These are phyloP conservation scores for Aegilops speltoides DNA, from an alignment of 176 grass and related monocot species.

Conservation along the genomic window DNA sequence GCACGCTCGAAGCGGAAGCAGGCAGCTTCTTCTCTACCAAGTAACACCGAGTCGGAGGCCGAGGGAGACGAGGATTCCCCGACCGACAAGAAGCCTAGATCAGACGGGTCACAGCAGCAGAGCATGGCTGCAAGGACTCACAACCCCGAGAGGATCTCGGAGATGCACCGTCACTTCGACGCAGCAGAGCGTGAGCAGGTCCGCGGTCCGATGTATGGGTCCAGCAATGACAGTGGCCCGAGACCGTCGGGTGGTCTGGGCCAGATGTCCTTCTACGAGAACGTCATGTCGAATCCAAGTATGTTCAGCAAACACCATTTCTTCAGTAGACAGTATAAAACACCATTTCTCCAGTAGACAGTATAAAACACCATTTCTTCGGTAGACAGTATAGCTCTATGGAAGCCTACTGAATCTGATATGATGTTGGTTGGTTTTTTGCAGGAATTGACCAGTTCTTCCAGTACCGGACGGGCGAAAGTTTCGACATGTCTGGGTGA, in stretches of 20 bases:
- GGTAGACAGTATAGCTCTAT: not conserved
- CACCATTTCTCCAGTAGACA: not conserved
- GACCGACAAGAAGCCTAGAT: slow-evolving; percentile 72
- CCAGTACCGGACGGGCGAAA: slow-evolving; percentile 48
- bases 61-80: slow-evolving; percentile 78
- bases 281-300: slow-evolving; percentile 68
- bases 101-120: slow-evolving; percentile 46
- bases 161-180: slow-evolving; percentile 45
- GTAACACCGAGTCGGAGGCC: slow-evolving; percentile 74
- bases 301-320: not conserved
- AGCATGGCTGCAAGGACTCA: slow-evolving; percentile 24
- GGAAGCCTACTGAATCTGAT: not conserved
- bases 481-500: slow-evolving; percentile 85
- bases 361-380: not conserved
- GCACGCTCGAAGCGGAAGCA: slow-evolving; percentile 96
- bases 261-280: slow-evolving; percentile 81
- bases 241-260: slow-evolving; percentile 53
- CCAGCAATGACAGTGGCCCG: slow-evolving; percentile 46
- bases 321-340: not conserved
- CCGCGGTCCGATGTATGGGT: slow-evolving; percentile 47
- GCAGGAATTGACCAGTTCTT: slow-evolving; percentile 74
- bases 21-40: slow-evolving; percentile 53
- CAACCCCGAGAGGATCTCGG: slow-evolving; percentile 36
- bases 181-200: slow-evolving; percentile 21
- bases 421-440: not conserved